Evolutionary conservation across 179 eudicot species (phyloP).

Genomic region (Nepenthes alata): DNA sequence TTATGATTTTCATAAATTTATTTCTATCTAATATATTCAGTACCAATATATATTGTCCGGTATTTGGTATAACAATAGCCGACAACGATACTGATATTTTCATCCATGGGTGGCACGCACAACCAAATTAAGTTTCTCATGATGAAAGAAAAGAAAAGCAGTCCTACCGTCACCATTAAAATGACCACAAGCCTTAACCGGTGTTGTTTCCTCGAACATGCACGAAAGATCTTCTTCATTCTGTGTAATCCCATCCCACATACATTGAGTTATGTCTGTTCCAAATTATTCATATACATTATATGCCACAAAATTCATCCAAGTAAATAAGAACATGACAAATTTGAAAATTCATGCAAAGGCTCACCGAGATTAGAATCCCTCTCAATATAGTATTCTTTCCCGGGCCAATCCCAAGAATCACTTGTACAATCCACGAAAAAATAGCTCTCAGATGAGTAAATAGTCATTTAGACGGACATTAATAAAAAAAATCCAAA

Average conservation of each 20-base stretch:
- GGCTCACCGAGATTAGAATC: conserved; percentile 37
- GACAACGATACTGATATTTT: too few relatives aligned
- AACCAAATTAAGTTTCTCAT: not conserved
- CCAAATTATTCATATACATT: not conserved
- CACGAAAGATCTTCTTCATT: conserved; percentile 44
- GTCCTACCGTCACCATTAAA: conserved; percentile 25
- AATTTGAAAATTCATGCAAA: not conserved
- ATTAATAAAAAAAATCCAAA: too few relatives aligned
- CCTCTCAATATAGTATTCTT: conserved; percentile 23
- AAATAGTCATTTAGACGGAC: too few relatives aligned
- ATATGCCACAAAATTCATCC: not conserved
- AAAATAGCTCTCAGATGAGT: not conserved
- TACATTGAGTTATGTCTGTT: conserved; percentile 32
- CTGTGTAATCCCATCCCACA: conserved; percentile 36
- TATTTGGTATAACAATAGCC: too few relatives aligned
- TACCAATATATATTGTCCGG: too few relatives aligned
- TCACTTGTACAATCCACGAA: conserved; percentile 19
- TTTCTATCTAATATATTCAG: too few relatives aligned
- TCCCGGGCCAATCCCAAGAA: conserved; percentile 46
- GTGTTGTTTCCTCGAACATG: conserved; percentile 61
- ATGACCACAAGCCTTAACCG: conserved; percentile 61
- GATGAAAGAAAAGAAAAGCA: not conserved
- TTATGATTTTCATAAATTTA: too few relatives aligned
- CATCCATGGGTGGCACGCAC: too few relatives aligned
- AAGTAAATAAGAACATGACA: conserved; percentile 3